Conservation (phyloP, 345 rosid genomes). For the Eucalyptus regnans region DNA sequence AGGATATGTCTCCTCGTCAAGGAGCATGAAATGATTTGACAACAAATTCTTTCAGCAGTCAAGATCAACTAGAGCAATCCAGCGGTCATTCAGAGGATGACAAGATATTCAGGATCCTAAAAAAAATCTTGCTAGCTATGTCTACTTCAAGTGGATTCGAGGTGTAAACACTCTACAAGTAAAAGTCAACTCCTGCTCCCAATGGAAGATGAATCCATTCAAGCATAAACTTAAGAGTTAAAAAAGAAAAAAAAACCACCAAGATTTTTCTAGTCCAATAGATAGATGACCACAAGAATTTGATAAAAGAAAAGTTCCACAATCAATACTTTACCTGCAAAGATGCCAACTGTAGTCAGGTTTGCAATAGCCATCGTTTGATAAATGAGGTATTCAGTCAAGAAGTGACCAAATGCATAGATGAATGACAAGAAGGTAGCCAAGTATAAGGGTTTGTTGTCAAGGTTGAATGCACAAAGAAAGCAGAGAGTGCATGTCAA, state of each 20-base stretch:
- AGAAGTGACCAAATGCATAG: conserved; percentile 80
- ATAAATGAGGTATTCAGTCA: conserved; percentile 71
- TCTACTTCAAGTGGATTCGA: not conserved
- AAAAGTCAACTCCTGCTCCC: not conserved
- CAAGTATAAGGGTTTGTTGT: conserved; percentile 64
- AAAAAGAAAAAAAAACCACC: not conserved
- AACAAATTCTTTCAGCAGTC: not conserved
- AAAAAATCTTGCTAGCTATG: not conserved
- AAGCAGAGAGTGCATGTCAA: conserved; percentile 90
- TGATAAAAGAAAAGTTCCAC: not conserved
- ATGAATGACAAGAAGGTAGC: conserved; percentile 81
- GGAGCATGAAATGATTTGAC: not conserved
- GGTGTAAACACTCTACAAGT: not conserved
- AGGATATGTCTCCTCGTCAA: not conserved
- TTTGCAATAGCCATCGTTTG: conserved; percentile 66
- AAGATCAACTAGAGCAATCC: not conserved
- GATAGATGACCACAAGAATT: not conserved
- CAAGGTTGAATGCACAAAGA: conserved; percentile 85
- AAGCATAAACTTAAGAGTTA: not conserved
- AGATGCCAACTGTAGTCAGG: conserved; percentile 66
- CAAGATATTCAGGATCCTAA: not conserved
- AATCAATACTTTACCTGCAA: conserved; percentile 49
- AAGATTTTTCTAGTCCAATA: not conserved
- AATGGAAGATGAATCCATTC: not conserved
- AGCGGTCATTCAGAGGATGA: not conserved